Evolutionary conservation across 2,329 filamentous ascomycete genomes (phyloP).

Genomic region (Beauveria brongniartii): DNA sequence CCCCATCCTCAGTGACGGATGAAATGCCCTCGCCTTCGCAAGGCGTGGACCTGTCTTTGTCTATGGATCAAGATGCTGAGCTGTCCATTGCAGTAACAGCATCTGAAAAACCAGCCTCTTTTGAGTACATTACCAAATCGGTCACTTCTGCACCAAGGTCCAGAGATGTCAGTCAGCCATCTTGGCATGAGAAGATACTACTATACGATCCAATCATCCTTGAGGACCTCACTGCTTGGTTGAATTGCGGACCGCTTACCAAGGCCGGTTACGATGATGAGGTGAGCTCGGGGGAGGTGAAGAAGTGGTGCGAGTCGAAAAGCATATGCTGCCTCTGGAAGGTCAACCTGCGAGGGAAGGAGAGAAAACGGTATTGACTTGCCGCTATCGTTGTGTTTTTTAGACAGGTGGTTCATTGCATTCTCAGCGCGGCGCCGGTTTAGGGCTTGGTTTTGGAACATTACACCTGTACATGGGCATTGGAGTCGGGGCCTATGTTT

Average conservation of each 20-base stretch:
- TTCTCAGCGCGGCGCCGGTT: constrained; percentile 7
- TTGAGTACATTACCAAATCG: constrained; percentile 46
- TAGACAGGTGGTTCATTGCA: not conserved
- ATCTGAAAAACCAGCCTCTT: constrained; percentile 36
- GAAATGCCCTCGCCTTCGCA: constrained; percentile 36
- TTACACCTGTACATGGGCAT: not conserved
- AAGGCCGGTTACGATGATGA: constrained; percentile 58
- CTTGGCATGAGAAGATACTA: constrained; percentile 88
- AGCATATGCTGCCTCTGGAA: constrained; percentile 79
- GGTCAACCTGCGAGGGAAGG: constrained; percentile 42
- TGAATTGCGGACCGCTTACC: constrained; percentile 64
- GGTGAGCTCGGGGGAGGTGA: constrained; percentile 57
- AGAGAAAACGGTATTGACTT: constrained; percentile 40
- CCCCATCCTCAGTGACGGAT: constrained; percentile 28
- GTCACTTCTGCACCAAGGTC: constrained; percentile 43
- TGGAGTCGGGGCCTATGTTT: not conserved
- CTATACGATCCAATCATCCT: constrained; percentile 86
- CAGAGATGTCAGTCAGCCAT: constrained; percentile 43
- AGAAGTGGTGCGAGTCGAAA: constrained; percentile 83
- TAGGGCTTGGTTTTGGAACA: not conserved
- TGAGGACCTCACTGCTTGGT: constrained; percentile 76
- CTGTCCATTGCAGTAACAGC: constrained; percentile 31
- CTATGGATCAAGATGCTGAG: constrained; percentile 37
- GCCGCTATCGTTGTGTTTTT: not conserved
- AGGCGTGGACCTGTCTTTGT: constrained; percentile 34